These are phyloP conservation scores for Lolium perenne DNA, from an alignment of 176 grass and related monocot species.

Conservation along the genomic window DNA sequence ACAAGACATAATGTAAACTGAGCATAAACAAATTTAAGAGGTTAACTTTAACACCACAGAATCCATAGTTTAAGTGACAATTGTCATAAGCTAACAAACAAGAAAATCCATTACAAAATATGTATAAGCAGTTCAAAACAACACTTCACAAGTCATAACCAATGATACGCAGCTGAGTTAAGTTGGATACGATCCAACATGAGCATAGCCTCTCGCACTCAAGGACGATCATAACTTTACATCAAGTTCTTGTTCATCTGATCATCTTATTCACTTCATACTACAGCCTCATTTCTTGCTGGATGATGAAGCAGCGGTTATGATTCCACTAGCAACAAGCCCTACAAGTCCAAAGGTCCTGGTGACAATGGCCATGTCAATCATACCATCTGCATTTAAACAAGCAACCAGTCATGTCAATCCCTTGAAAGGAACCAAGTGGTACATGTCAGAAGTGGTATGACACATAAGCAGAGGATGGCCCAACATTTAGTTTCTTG, in stretches of 20 bases:
- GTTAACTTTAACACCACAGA: no score
- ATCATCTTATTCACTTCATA: slow-evolving; percentile 36
- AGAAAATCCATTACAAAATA: no score
- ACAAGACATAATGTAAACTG: no score
- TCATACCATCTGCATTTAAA: slow-evolving; percentile 78
- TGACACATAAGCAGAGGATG: not conserved
- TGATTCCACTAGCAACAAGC: slow-evolving; percentile 73
- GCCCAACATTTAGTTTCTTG: slow-evolving; percentile 1
- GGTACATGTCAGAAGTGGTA: not conserved
- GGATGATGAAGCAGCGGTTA: slow-evolving; percentile 63
- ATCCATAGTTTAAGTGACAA: no score
- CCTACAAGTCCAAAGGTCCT: slow-evolving; percentile 80
- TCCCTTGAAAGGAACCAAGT: not conserved
- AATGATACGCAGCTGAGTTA: no score
- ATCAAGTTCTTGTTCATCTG: slow-evolving; percentile 16
- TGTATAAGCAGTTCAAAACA: no score
- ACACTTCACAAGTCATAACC: no score
- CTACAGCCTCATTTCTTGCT: slow-evolving; percentile 71
- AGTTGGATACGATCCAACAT: no score
- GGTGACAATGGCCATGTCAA: slow-evolving; percentile 83
- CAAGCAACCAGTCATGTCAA: slow-evolving; percentile 14
- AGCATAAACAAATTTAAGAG: no score
- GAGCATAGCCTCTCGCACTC: no score
- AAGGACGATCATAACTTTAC: not conserved
- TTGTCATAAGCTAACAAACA: no score